Conservation (phyloP, 1,139 yeast species). For the Suhomyces bokatorum region DNA sequence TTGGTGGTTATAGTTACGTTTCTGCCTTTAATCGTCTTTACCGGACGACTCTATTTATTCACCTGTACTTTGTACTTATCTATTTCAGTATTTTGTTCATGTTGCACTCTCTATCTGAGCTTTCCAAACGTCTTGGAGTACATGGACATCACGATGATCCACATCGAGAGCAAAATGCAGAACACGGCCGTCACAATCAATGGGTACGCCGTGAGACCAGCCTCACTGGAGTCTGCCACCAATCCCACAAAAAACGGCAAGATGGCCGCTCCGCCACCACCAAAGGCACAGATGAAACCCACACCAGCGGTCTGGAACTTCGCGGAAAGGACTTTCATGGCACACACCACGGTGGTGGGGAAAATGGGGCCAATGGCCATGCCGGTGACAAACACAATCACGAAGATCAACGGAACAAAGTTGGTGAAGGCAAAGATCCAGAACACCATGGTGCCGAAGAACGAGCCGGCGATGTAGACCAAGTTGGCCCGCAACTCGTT, state of each 20-base stretch:
- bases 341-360: slow-evolving; percentile 70
- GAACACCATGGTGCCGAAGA: slow-evolving; percentile 34
- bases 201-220: slow-evolving; percentile 38
- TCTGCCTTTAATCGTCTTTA: no score
- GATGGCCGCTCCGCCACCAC: slow-evolving; percentile 74
- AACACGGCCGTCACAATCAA: slow-evolving; percentile 31
- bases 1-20: no score
- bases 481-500: slow-evolving; percentile 50
- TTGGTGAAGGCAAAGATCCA: slow-evolving; percentile 27
- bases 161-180: slow-evolving; percentile 26
- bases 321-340: slow-evolving; percentile 62
- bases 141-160: slow-evolving; percentile 26
- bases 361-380: slow-evolving; percentile 77
- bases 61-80: neutral
- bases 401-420: slow-evolving; percentile 26
- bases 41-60: no score
- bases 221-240: slow-evolving; percentile 37
- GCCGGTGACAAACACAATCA: slow-evolving; percentile 57
- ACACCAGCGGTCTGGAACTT: slow-evolving; percentile 66
- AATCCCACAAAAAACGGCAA: slow-evolving; percentile 65
- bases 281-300: slow-evolving; percentile 75
- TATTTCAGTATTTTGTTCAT: no score
- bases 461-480: slow-evolving; percentile 35
- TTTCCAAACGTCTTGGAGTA: slow-evolving; percentile 4
- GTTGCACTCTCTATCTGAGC: slow-evolving; percentile 1